Conservation (phyloP, 352 stramenopile genomes). For the Phytopythium helicoides region DNA sequence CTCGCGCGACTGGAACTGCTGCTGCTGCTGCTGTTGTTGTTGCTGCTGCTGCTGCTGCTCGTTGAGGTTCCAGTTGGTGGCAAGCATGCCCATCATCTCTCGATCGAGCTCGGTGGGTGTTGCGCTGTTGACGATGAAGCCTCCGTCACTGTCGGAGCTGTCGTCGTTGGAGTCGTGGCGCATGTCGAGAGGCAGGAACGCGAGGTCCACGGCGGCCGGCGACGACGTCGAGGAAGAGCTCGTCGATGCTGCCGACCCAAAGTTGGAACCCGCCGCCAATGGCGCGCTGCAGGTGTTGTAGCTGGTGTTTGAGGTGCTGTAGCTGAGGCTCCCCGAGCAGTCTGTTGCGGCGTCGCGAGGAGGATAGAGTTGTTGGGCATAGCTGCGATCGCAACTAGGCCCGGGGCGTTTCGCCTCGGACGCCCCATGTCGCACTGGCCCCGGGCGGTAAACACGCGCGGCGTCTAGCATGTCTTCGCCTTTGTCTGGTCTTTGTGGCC, state of each 20-base stretch:
- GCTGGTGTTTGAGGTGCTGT: neutral
- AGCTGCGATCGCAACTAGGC: neutral
- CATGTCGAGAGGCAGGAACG: constrained; percentile 5
- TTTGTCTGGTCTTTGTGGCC: constrained; percentile 6
- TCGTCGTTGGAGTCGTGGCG: constrained; percentile 1
- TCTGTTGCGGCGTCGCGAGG: neutral
- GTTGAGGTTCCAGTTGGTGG: constrained; percentile 29
- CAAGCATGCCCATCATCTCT: constrained; percentile 32
- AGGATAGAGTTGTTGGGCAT: constrained; percentile 6
- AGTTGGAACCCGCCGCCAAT: neutral
- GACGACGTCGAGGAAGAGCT: constrained; percentile 5
- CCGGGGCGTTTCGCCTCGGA: neutral
- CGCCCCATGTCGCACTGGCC: neutral
- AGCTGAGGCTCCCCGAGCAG: neutral
- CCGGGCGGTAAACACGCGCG: constrained; percentile 6
- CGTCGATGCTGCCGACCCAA: neutral
- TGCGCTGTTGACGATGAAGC: neutral
- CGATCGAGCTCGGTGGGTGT: constrained; percentile 20
- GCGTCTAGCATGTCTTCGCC: constrained; percentile 3
- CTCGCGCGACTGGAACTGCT: neutral
- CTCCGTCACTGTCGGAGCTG: neutral
- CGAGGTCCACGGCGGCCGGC: constrained; percentile 4
- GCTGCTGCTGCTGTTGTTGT: too few species aligned
- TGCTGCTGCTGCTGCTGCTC: constrained; percentile 12
- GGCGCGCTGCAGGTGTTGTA: neutral